Evolutionary conservation across 352 stramenopile species (phyloP).

Genomic region (Pythium phragmitis): DNA sequence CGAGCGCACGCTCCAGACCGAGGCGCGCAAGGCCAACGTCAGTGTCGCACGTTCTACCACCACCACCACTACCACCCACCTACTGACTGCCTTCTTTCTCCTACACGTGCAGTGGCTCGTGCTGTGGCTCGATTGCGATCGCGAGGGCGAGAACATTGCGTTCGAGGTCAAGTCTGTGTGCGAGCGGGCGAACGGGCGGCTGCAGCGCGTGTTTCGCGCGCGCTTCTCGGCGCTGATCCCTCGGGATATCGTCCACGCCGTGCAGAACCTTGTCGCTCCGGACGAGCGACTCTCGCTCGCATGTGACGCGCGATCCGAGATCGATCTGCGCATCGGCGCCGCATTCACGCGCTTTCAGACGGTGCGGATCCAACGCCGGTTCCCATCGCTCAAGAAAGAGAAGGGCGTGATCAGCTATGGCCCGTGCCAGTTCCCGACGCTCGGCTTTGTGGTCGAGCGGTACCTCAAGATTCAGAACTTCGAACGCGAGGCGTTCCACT

Average conservation of each 20-base stretch:
- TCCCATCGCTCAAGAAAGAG: conserved; percentile 69
- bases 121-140: conserved; percentile 99
- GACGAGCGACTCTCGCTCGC: conserved; percentile 84
- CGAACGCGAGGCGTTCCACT: conserved; percentile 95
- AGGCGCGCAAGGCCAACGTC: conserved; percentile 71
- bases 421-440: conserved; percentile 99
- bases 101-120: conserved; percentile 76
- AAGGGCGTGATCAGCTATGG: conserved; percentile 97
- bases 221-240: conserved; percentile 94
- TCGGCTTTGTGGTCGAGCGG: conserved; percentile 96
- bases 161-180: conserved; percentile 95
- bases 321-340: conserved; percentile 93
- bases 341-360: conserved; percentile 97
- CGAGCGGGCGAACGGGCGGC: conserved; percentile 55
- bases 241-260: conserved; percentile 86
- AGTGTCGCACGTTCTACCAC: background rate
- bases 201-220: conserved; percentile 85
- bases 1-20: conserved; percentile 88
- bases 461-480: conserved; percentile 97
- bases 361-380: conserved; percentile 87
- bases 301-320: conserved; percentile 92
- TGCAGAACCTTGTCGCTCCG: conserved; percentile 75
- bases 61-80: no score
- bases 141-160: conserved; percentile 99
- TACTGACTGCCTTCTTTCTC: background rate